Evolutionary conservation across 371 early-diverging fungal genomes (phyloP).

Genomic region (Amoeboaphelidium protococcarum): DNA sequence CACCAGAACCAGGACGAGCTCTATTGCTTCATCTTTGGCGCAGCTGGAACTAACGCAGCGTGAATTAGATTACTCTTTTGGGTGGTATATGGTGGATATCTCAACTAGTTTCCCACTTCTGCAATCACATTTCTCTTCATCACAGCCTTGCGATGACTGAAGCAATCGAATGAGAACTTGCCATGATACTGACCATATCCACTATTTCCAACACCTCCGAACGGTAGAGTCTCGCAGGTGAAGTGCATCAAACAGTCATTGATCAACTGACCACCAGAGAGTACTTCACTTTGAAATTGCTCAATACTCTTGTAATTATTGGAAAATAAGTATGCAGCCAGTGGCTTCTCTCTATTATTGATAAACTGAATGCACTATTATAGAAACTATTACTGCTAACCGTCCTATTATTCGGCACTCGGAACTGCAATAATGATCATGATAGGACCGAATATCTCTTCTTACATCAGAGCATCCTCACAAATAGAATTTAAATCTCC

Average conservation of each 20-base stretch:
- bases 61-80: too few relatives aligned
- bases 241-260: slow-evolving; percentile 46
- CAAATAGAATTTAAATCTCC: not conserved
- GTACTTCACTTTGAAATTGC: not conserved
- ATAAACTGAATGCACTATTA: slow-evolving; percentile 35
- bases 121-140: not conserved
- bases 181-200: slow-evolving; percentile 77
- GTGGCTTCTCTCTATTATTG: slow-evolving; percentile 26
- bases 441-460: slow-evolving; percentile 61
- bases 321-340: slow-evolving; percentile 39
- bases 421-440: slow-evolving; percentile 57
- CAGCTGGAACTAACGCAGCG: too few relatives aligned
- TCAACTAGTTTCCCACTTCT: not conserved
- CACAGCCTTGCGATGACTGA: slow-evolving; percentile 8
- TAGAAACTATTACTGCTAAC: slow-evolving; percentile 25
- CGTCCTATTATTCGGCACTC: too few relatives aligned
- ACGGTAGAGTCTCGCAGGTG: slow-evolving; percentile 28
- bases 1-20: too few relatives aligned
- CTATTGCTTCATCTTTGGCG: too few relatives aligned
- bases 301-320: slow-evolving; percentile 12
- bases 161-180: slow-evolving; percentile 33
- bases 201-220: slow-evolving; percentile 71
- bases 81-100: not conserved
- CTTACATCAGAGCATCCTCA: slow-evolving; percentile 14
- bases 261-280: slow-evolving; percentile 40